Evolutionary conservation across 768 basidiomycete species (phyloP).

Genomic region (Cantharellus cinnabarinus): DNA sequence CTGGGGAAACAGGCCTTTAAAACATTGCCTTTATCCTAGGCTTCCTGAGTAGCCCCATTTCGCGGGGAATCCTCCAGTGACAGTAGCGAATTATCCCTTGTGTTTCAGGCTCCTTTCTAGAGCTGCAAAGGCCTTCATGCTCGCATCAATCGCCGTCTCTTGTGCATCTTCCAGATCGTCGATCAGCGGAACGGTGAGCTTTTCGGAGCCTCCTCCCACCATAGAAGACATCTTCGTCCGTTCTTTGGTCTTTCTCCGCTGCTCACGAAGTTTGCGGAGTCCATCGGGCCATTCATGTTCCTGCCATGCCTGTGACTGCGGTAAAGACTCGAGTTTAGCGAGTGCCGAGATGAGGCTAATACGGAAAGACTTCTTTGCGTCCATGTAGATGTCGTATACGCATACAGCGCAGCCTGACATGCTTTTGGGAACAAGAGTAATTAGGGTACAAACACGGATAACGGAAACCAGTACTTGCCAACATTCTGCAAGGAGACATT

Average conservation of each 20-base stretch:
- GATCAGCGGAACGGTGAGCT: neutral
- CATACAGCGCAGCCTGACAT: constrained; percentile 3
- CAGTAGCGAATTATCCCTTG: neutral
- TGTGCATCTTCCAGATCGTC: neutral
- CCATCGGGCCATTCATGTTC: neutral
- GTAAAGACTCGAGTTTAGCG: neutral
- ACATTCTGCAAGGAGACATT: neutral
- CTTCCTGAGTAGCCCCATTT: neutral
- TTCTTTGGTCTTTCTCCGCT: neutral
- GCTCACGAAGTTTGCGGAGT: neutral
- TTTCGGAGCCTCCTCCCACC: neutral
- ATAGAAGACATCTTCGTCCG: too few relatives aligned
- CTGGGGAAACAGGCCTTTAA: too few relatives aligned
- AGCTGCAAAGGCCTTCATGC: neutral
- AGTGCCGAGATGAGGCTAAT: neutral
- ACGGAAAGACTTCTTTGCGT: neutral
- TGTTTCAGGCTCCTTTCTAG: neutral
- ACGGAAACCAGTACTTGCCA: neutral
- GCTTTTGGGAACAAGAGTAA: neutral
- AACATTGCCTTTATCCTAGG: too few relatives aligned
- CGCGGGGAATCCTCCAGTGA: neutral
- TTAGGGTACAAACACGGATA: neutral
- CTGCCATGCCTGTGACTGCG: too few relatives aligned
- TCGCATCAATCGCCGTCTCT: neutral
- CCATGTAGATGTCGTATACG: constrained; percentile 1